A percentile compares a stretch with the other conserved stretches of the same genome.
Evolutionary conservation across 768 basidiomycete species (phyloP).

Genomic region (Sporobolomyces pararoseus): DNA sequence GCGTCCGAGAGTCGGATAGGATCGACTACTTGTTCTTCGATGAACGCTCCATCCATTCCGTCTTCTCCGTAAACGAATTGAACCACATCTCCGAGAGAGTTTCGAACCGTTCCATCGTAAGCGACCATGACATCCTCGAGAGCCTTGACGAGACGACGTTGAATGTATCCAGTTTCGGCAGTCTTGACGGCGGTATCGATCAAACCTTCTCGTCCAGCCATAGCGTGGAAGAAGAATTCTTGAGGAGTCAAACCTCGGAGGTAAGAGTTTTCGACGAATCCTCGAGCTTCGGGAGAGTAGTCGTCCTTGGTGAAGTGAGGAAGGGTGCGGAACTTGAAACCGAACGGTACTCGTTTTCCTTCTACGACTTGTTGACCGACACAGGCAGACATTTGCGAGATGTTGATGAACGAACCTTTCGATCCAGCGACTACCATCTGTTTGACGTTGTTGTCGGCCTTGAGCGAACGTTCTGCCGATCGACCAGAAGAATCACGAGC

Average conservation of each 20-base stretch:
- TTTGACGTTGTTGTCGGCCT: conserved; percentile 99
- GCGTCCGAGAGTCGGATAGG: conserved; percentile 75
- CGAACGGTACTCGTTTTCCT: conserved; percentile 96
- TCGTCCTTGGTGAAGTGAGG: conserved; percentile 99
- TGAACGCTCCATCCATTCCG: conserved; percentile 96
- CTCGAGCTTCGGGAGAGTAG: conserved; percentile 93
- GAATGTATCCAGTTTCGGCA: conserved; percentile 98
- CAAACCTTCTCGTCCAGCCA: conserved; percentile 98
- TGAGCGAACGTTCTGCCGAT: conserved; percentile 92
- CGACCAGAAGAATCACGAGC: conserved; percentile 95
- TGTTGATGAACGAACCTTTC: conserved; percentile 86
- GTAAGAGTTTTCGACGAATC: conserved; percentile 99
- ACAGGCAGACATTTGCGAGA: conserved; percentile 99
- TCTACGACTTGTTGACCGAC: conserved; percentile 98
- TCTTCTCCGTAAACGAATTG: conserved; percentile 98
- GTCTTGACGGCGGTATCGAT: conserved; percentile 99
- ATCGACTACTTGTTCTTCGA: conserved; percentile 91
- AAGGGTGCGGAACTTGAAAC: conserved; percentile 90
- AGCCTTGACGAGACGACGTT: conserved; percentile 95
- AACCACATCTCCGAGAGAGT: conserved; percentile 90
- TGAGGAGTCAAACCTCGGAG: conserved; percentile 88
- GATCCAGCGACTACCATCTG: conserved; percentile 99
- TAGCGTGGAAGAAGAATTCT: conserved; percentile 99
- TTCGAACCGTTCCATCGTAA: conserved; percentile 96
- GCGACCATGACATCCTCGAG: conserved; percentile 95